Conservation (phyloP, 768 basidiomycete species). For the Tremella yokohamensis region DNA sequence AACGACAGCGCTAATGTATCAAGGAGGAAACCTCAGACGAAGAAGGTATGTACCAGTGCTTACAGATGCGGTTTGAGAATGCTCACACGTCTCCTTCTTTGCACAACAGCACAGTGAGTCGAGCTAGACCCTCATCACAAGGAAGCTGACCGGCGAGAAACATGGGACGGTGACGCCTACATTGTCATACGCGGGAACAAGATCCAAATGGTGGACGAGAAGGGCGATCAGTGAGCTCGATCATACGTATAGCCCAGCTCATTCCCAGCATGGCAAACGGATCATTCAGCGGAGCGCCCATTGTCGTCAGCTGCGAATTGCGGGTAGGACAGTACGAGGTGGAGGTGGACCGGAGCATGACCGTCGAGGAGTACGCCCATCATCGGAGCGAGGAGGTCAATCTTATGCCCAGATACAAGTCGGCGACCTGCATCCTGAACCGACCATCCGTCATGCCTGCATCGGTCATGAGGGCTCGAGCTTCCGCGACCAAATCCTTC, state of each 20-base stretch:
- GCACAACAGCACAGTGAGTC: constrained; percentile 33
- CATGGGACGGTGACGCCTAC: constrained; percentile 50
- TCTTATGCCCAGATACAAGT: constrained; percentile 20
- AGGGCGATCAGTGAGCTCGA: constrained; percentile 39
- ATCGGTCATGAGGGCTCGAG: constrained; percentile 10
- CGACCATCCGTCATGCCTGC: constrained; percentile 4
- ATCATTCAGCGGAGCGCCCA: constrained; percentile 16
- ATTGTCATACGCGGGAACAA: constrained; percentile 36
- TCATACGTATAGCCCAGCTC: background rate
- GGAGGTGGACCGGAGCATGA: constrained; percentile 27
- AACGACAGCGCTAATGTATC: constrained; percentile 11
- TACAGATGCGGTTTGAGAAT: background rate
- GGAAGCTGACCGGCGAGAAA: constrained; percentile 27
- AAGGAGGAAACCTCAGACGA: constrained; percentile 43
- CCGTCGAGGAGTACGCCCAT: constrained; percentile 27
- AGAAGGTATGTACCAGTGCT: constrained; percentile 29
- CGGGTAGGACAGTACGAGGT: constrained; percentile 37
- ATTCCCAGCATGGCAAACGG: constrained; percentile 24
- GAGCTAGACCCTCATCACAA: background rate
- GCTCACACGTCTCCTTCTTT: background rate
- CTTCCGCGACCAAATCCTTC: constrained; percentile 36
- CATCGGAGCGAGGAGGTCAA: background rate
- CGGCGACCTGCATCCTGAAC: constrained; percentile 31
- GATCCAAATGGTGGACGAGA: constrained; percentile 42
- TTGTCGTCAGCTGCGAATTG: constrained; percentile 32